A percentile compares a stretch with the other conserved stretches of the same genome.
These are phyloP conservation scores for Huntiella abstrusa DNA, from an alignment of 2,329 filamentous ascomycete genomes.

Conservation along the genomic window DNA sequence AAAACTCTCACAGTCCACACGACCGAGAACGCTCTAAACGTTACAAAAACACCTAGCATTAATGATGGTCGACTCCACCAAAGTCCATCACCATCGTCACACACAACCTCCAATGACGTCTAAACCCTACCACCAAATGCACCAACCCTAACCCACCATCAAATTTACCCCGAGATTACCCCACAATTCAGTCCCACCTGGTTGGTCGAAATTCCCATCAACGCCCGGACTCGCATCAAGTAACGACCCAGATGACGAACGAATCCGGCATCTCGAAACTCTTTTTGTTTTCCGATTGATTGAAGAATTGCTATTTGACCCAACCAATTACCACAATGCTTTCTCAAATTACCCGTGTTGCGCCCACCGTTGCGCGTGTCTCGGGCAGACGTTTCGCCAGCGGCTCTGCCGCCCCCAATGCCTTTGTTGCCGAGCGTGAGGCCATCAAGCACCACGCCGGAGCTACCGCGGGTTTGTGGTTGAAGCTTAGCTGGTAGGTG, in stretches of 20 bases:
- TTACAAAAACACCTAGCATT: no score
- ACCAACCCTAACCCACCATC: background rate
- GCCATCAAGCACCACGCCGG: conserved; percentile 82
- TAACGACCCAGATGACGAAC: no score
- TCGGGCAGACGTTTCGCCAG: conserved; percentile 56
- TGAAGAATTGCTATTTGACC: conserved; percentile 9
- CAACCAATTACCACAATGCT: conserved; percentile 33
- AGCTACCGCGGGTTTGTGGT: conserved; percentile 82
- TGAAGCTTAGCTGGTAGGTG: conserved; percentile 72
- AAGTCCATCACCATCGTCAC: no score
- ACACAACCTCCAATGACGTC: no score
- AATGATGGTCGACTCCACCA: no score
- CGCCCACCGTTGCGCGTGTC: conserved; percentile 33
- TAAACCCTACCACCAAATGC: background rate
- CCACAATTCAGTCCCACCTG: background rate
- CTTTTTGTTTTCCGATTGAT: background rate
- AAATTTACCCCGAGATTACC: conserved; percentile 1
- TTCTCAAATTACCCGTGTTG: conserved; percentile 43
- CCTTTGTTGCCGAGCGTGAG: conserved; percentile 80
- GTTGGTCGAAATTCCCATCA: background rate
- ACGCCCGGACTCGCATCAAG: background rate
- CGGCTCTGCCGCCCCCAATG: conserved; percentile 52
- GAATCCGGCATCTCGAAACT: conserved; percentile 1
- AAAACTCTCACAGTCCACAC: no score
- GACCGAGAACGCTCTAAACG: no score